Conservation (phyloP, 129 eudicot species). For the sunflower (Helianthus annuus) region HanXRQr2.0-SUNRISE NC_035434.2:132822861-132823360, state of each 20-base stretch:
- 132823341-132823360: conserved; percentile 25
- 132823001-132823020: neutral
- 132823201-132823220: conserved; percentile 20
- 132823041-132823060: conserved; percentile 14
- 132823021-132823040: conserved; percentile 4
- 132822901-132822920: neutral
- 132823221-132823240: conserved; percentile 16
- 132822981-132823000: neutral
- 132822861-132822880: neutral
- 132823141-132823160: conserved; percentile 29
- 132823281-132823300: conserved; percentile 11
- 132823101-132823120: conserved; percentile 8
- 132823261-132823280: neutral
- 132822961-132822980: neutral
- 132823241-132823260: neutral
- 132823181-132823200: conserved; percentile 21
- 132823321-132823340: neutral
- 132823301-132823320: conserved; percentile 22
- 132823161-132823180: conserved; percentile 1
- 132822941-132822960: conserved; percentile 5
- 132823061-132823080: conserved; percentile 24
- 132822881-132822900: neutral
- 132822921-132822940: neutral
- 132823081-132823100: conserved; percentile 19
- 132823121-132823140: conserved; percentile 22